phyloP scores from a whole-genome alignment of 805 yeast genomes.

The Lachancea quebecensis region DNA sequence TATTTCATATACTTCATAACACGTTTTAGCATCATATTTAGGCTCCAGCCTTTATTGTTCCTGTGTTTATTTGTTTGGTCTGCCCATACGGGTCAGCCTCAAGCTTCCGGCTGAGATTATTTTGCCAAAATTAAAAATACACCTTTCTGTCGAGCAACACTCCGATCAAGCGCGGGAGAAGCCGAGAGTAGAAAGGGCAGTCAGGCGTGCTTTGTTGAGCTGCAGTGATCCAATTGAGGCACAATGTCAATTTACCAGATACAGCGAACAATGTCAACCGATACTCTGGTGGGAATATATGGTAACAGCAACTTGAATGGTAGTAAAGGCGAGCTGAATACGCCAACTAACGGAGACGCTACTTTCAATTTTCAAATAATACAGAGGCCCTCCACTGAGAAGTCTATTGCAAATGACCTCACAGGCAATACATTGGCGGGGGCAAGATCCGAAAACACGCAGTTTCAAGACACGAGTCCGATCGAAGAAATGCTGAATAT shows the following conservation, averaged over 20 bases:
- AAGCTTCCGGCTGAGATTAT: too few species aligned
- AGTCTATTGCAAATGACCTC: conserved; percentile 19
- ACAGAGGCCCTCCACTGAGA: conserved; percentile 10
- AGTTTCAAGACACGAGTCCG: conserved; percentile 5
- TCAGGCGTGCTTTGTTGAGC: too few species aligned
- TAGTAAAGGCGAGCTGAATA: conserved; percentile 4
- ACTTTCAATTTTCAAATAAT: conserved; percentile 15
- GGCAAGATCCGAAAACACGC: neutral
- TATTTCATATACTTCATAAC: too few species aligned
- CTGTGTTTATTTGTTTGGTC: too few species aligned
- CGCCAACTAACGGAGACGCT: conserved; percentile 9
- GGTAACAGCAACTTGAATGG: conserved; percentile 1
- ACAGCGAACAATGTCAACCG: conserved; percentile 16
- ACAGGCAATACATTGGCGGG: conserved; percentile 28
- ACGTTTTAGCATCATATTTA: too few species aligned
- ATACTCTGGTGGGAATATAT: conserved; percentile 14
- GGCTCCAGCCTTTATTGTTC: too few species aligned
- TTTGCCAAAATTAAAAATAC: too few species aligned
- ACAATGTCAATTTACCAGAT: conserved; percentile 14
- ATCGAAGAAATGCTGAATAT: conserved; percentile 10
- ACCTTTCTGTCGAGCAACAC: too few species aligned
- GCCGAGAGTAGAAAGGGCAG: too few species aligned
- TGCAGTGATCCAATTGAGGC: too few species aligned
- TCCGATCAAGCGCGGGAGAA: too few species aligned
- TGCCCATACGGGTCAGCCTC: too few species aligned